phyloP scores from a whole-genome alignment of 257 asterid genomes.

The Lithospermum erythrorhizon region DNA sequence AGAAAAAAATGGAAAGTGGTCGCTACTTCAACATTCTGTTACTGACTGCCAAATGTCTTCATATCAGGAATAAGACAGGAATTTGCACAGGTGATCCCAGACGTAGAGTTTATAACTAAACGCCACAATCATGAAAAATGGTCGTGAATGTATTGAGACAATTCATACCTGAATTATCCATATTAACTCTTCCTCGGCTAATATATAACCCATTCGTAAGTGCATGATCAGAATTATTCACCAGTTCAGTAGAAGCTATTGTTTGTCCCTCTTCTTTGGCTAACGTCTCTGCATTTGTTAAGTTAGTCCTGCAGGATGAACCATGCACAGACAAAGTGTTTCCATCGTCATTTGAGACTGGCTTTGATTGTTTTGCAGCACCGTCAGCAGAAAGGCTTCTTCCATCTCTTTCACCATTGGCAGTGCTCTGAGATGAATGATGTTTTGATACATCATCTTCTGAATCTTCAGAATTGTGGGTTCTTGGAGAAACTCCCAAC shows the following conservation, averaged over 20 bases:
- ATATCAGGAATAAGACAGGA: no score
- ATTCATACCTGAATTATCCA: not conserved
- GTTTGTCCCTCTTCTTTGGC: conserved; percentile 3
- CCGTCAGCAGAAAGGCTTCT: conserved; percentile 10
- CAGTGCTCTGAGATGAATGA: not conserved
- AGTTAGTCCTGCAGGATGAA: conserved; percentile 12
- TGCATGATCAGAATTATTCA: not conserved
- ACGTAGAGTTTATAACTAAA: not conserved
- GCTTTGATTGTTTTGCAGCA: conserved; percentile 11
- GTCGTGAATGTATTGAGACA: not conserved
- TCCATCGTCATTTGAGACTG: conserved; percentile 12
- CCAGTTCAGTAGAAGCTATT: conserved; percentile 8
- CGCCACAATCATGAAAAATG: not conserved
- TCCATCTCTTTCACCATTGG: conserved; percentile 3
- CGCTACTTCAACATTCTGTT: no score
- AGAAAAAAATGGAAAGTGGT: no score
- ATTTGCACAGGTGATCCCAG: no score
- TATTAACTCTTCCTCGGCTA: not conserved
- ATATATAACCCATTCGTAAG: not conserved
- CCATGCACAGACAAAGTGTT: conserved; percentile 6
- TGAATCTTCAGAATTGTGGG: conserved; percentile 8
- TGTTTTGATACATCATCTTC: conserved; percentile 4
- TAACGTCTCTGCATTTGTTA: conserved; percentile 6
- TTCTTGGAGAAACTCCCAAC: conserved; percentile 14
- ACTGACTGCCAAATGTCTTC: no score